Conservation (phyloP, 2,329 filamentous ascomycete genomes). For the Myriosclerotinia scirpicola region DNA sequence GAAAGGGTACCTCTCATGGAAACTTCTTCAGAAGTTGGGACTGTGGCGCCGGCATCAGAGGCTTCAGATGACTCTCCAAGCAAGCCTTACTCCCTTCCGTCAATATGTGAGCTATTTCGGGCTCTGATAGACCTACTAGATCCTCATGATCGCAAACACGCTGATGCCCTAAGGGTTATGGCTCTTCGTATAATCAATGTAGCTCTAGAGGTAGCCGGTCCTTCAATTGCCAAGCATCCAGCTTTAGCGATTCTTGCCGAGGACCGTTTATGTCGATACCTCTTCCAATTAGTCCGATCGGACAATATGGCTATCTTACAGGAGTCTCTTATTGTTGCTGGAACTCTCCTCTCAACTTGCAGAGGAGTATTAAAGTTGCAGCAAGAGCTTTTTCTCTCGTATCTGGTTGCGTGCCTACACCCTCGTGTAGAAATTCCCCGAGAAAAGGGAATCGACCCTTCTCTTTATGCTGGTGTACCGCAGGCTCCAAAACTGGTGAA, state of each 20-base stretch:
- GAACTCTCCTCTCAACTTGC: constrained; percentile 87
- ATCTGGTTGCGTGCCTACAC: constrained; percentile 90
- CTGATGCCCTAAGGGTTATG: constrained; percentile 96
- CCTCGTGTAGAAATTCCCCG: constrained; percentile 91
- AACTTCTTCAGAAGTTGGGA: constrained; percentile 32
- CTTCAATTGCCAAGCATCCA: constrained; percentile 90
- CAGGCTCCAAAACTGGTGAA: constrained; percentile 87
- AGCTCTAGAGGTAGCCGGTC: constrained; percentile 91
- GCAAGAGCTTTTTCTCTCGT: constrained; percentile 93
- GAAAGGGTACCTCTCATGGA: constrained; percentile 26
- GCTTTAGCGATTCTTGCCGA: constrained; percentile 84
- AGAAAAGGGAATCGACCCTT: constrained; percentile 86
- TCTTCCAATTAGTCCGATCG: constrained; percentile 94
- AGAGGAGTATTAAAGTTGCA: constrained; percentile 89
- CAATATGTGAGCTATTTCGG: constrained; percentile 89
- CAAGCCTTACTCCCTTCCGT: constrained; percentile 88
- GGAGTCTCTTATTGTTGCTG: constrained; percentile 87
- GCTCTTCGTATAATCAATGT: constrained; percentile 96
- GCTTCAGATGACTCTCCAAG: constrained; percentile 52
- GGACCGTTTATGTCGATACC: constrained; percentile 86
- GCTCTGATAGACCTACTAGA: constrained; percentile 92
- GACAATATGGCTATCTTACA: constrained; percentile 96
- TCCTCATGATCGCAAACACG: constrained; percentile 88
- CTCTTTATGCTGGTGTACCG: constrained; percentile 88
- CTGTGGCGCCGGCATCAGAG: constrained; percentile 37